Percentiles rank a stretch among this genome's conserved stretches.
Conservation (phyloP, 768 basidiomycete genomes). For the Lenzites betulinus region DNA sequence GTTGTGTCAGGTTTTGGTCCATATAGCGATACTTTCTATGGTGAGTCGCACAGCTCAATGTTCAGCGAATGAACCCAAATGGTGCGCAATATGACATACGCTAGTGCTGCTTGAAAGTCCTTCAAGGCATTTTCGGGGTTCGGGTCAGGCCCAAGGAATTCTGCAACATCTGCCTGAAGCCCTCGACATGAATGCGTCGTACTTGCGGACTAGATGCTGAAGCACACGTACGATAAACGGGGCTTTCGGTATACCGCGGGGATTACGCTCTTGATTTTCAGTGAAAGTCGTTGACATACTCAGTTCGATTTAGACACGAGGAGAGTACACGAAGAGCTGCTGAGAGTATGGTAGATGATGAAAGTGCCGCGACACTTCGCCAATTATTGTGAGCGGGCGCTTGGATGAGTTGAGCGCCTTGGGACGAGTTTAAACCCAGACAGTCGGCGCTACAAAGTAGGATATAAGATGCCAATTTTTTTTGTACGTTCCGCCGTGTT, state of each 20-base stretch:
- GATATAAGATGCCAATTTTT: constrained; percentile 13
- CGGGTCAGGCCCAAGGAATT: constrained; percentile 77
- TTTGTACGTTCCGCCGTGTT: neutral
- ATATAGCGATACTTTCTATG: constrained; percentile 97
- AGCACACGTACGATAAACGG: constrained; percentile 79
- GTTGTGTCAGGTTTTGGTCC: constrained; percentile 83
- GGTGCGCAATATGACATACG: constrained; percentile 56
- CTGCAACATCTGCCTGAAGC: constrained; percentile 79
- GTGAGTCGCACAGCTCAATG: neutral
- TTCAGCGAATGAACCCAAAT: neutral
- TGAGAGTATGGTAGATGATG: neutral
- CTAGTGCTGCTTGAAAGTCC: constrained; percentile 88
- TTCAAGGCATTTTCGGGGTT: constrained; percentile 79
- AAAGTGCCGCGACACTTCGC: too few relatives aligned
- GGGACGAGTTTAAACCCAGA: neutral
- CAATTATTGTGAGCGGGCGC: too few relatives aligned
- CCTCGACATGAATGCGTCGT: neutral
- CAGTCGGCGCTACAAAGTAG: constrained; percentile 6
- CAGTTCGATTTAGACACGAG: neutral
- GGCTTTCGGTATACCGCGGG: constrained; percentile 92
- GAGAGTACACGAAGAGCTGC: neutral
- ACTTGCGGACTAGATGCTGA: neutral
- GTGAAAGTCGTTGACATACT: constrained; percentile 15
- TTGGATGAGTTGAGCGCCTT: neutral
- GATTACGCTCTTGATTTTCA: constrained; percentile 58